These are phyloP conservation scores for Nakazawaea anatomiae DNA, from an alignment of 805 yeast species.

Conservation along the genomic window DNA sequence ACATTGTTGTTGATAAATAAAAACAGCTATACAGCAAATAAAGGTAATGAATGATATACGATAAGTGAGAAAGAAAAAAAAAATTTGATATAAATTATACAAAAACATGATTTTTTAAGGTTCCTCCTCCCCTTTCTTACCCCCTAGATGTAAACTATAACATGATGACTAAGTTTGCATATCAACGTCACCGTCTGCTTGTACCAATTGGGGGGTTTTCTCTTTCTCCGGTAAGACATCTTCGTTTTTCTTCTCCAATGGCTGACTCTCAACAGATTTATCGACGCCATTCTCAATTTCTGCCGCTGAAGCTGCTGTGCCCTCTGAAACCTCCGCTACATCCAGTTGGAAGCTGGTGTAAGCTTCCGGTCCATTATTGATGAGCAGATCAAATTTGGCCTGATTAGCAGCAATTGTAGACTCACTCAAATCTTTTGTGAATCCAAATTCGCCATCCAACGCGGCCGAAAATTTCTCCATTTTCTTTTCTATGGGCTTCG, in stretches of 20 bases:
- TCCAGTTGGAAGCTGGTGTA: conserved; percentile 14
- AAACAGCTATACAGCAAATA: not conserved
- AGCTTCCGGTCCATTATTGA: conserved; percentile 34
- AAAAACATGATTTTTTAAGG: too few relatives aligned
- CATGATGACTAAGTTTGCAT: not conserved
- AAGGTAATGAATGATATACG: not conserved
- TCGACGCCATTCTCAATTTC: conserved; percentile 12
- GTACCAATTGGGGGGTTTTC: not conserved
- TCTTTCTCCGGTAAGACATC: not conserved
- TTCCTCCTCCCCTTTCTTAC: too few relatives aligned
- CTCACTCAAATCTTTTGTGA: conserved; percentile 44
- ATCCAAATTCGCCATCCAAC: conserved; percentile 49
- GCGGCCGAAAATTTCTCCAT: conserved; percentile 14
- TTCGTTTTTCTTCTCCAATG: not conserved
- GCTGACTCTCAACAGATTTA: not conserved
- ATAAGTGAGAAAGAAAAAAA: not conserved
- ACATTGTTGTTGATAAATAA: not conserved
- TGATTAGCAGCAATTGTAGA: conserved; percentile 26
- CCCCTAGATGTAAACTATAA: not conserved
- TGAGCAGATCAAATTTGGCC: conserved; percentile 27
- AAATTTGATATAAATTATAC: too few relatives aligned
- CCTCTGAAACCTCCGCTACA: conserved; percentile 11
- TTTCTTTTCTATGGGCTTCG: conserved; percentile 18
- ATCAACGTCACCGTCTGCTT: conserved; percentile 13
- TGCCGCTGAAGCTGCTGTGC: conserved; percentile 8